A percentile compares a stretch with the other conserved stretches of the same genome.
Evolutionary conservation across 2,329 filamentous ascomycete genomes (phyloP).

Genomic region (Sporothrix luriei): DNA sequence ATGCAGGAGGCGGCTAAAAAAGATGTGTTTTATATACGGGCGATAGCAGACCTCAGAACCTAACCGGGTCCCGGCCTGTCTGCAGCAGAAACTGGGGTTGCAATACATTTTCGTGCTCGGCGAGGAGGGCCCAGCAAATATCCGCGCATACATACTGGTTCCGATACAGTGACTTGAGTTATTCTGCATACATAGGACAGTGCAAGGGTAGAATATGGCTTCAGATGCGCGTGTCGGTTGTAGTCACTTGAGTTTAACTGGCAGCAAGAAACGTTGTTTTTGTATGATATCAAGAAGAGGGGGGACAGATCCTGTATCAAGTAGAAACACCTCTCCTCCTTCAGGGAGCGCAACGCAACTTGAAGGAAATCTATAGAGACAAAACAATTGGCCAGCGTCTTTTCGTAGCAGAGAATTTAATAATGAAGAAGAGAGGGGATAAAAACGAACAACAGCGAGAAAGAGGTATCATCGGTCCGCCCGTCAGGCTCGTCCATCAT

Average conservation of each 20-base stretch:
- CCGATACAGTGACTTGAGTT: not conserved
- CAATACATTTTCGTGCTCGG: not conserved
- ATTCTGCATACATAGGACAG: not conserved
- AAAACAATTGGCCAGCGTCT: not conserved
- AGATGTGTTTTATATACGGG: not conserved
- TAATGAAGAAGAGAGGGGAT: not conserved
- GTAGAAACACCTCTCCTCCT: not conserved
- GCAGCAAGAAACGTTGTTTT: not conserved
- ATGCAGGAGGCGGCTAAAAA: not conserved
- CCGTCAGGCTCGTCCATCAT: not conserved
- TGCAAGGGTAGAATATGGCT: not conserved
- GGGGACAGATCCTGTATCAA: no score
- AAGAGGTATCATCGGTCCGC: conserved; percentile 31
- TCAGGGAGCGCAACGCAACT: not conserved
- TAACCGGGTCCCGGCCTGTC: not conserved
- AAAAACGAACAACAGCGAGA: conserved; percentile 6
- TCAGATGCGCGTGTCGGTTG: not conserved
- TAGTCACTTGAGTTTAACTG: not conserved
- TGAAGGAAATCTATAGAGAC: conserved; percentile 27
- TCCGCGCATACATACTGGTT: not conserved
- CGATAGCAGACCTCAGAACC: not conserved
- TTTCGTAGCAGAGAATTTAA: not conserved
- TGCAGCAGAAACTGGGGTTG: not conserved
- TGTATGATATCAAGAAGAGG: conserved; percentile 1
- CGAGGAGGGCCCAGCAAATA: not conserved